phyloP scores from a whole-genome alignment of 2,329 filamentous ascomycete genomes.

The Apiospora aurea region DNA sequence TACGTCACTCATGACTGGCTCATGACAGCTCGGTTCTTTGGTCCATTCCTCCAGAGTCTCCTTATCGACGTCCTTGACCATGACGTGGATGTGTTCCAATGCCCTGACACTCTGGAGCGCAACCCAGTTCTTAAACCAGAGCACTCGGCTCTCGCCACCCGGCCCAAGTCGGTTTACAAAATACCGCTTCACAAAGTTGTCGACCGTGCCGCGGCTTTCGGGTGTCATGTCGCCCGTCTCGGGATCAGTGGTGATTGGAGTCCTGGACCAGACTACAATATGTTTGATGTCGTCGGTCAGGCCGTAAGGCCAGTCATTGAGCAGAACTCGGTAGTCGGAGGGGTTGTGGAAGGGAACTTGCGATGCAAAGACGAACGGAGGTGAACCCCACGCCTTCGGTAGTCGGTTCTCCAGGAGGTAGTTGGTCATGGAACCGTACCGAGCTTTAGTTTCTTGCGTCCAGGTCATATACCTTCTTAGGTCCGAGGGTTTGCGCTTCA shows the following conservation, averaged over 20 bases:
- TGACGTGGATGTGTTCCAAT: slow-evolving; percentile 88
- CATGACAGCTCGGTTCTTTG: slow-evolving; percentile 50
- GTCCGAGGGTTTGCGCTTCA: slow-evolving; percentile 83
- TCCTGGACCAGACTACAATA: slow-evolving; percentile 91
- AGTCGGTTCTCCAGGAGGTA: slow-evolving; percentile 80
- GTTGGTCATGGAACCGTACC: slow-evolving; percentile 81
- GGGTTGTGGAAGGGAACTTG: slow-evolving; percentile 58
- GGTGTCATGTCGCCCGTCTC: slow-evolving; percentile 75
- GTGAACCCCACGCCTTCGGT: slow-evolving; percentile 67
- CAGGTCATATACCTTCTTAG: slow-evolving; percentile 81
- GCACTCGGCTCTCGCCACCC: slow-evolving; percentile 57
- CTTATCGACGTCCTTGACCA: slow-evolving; percentile 63
- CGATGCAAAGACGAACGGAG: slow-evolving; percentile 62
- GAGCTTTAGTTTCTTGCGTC: slow-evolving; percentile 70
- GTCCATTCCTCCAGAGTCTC: slow-evolving; percentile 63
- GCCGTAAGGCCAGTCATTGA: slow-evolving; percentile 96
- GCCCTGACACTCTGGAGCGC: slow-evolving; percentile 86
- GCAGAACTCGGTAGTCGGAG: slow-evolving; percentile 72
- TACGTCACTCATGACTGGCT: slow-evolving; percentile 23
- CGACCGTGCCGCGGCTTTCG: slow-evolving; percentile 68
- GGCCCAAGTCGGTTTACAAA: slow-evolving; percentile 68
- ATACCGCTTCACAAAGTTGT: slow-evolving; percentile 71
- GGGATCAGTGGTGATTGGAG: slow-evolving; percentile 75
- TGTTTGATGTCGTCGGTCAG: slow-evolving; percentile 73
- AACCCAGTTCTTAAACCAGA: slow-evolving; percentile 97